phyloP scores from a whole-genome alignment of 2,329 filamentous ascomycete genomes.

The Diplodia mutila region DNA sequence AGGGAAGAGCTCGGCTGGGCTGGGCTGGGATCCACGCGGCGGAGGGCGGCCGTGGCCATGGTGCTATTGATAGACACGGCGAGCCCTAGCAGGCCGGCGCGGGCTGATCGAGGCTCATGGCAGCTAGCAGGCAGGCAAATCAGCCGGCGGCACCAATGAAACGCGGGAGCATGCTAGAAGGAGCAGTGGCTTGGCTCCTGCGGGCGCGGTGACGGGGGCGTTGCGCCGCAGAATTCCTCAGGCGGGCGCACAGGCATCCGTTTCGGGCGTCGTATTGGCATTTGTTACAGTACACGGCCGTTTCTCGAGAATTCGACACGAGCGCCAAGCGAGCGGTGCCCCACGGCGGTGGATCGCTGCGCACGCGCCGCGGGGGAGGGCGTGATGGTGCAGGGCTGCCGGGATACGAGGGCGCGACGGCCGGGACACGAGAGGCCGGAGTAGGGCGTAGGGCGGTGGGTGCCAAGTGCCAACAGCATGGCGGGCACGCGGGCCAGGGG shows the following conservation, averaged over 20 bases:
- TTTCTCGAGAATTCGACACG: slow-evolving; percentile 24
- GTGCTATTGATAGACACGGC: slow-evolving; percentile 23
- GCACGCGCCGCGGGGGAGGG: neutral
- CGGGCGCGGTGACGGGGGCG: slow-evolving; percentile 9
- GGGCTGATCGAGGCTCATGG: slow-evolving; percentile 19
- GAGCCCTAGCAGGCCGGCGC: slow-evolving; percentile 12
- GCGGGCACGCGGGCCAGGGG: no score
- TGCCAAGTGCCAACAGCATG: no score
- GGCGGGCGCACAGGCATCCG: slow-evolving; percentile 6
- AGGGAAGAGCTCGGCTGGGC: slow-evolving; percentile 16
- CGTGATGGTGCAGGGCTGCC: slow-evolving; percentile 8
- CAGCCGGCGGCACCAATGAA: slow-evolving; percentile 15
- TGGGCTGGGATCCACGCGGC: slow-evolving; percentile 13
- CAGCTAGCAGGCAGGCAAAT: neutral
- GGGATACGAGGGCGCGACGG: slow-evolving; percentile 6
- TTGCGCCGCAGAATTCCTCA: slow-evolving; percentile 9
- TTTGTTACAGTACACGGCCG: slow-evolving; percentile 21
- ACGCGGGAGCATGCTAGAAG: neutral
- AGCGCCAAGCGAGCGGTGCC: slow-evolving; percentile 14
- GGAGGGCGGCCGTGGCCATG: neutral
- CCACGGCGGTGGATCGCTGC: slow-evolving; percentile 19
- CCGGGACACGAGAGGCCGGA: slow-evolving; percentile 13
- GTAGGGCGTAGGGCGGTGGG: neutral
- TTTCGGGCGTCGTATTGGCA: slow-evolving; percentile 8
- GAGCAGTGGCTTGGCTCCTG: slow-evolving; percentile 1